Percentiles rank a stretch among this genome's conserved stretches.
These are phyloP conservation scores for Clarireedia homoeocarpa DNA, from an alignment of 2,329 filamentous ascomycete genomes.

Conservation along the genomic window DNA sequence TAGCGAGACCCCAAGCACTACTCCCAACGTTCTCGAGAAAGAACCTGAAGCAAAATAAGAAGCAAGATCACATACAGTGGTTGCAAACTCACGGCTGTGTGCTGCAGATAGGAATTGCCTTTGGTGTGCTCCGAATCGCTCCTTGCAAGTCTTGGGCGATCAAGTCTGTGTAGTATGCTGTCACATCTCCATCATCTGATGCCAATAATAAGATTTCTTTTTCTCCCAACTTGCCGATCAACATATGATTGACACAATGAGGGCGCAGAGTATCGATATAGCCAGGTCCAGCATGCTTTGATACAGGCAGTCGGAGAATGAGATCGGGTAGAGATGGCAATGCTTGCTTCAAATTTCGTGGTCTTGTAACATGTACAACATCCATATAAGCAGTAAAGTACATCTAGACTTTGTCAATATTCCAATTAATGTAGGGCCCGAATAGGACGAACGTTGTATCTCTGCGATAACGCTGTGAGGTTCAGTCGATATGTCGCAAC, in stretches of 20 bases:
- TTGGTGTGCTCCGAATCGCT: background rate
- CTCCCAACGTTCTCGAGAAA: slow-evolving; percentile 68
- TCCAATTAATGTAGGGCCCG: background rate
- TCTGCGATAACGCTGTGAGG: slow-evolving; percentile 3
- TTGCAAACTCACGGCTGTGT: slow-evolving; percentile 16
- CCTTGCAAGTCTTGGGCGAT: slow-evolving; percentile 2
- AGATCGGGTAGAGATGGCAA: slow-evolving; percentile 42
- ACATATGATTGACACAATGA: slow-evolving; percentile 62
- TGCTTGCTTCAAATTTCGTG: slow-evolving; percentile 39
- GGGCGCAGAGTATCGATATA: slow-evolving; percentile 43
- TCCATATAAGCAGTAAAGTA: slow-evolving; percentile 54
- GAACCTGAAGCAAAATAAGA: slow-evolving; percentile 36
- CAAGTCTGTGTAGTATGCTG: slow-evolving; percentile 54
- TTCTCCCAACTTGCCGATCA: slow-evolving; percentile 59
- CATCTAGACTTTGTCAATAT: slow-evolving; percentile 33
- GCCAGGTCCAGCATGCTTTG: slow-evolving; percentile 41
- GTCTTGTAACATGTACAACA: slow-evolving; percentile 50
- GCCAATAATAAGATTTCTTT: slow-evolving; percentile 61
- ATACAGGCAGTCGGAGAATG: slow-evolving; percentile 37
- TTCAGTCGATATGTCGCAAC: slow-evolving; percentile 4
- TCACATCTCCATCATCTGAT: slow-evolving; percentile 70
- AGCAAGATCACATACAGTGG: background rate
- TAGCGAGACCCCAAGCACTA: slow-evolving; percentile 74
- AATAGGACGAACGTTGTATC: slow-evolving; percentile 3
- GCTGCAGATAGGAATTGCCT: slow-evolving; percentile 1